These are phyloP conservation scores for Iodosphaeria phyllophila DNA, from an alignment of 2,329 filamentous ascomycete genomes.

Conservation along the genomic window DNA sequence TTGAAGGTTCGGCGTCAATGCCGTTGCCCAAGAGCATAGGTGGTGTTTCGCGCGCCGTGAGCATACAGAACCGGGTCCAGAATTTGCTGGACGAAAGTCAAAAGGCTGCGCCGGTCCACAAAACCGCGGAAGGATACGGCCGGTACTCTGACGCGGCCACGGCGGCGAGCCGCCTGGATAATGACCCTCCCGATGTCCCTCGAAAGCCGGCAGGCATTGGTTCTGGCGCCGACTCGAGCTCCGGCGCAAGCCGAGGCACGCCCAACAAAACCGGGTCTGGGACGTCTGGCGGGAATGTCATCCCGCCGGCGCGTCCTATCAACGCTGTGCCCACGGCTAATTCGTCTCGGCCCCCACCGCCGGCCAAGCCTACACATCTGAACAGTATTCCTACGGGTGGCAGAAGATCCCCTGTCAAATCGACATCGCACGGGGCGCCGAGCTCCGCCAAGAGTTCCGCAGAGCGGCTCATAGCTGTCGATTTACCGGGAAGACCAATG, in stretches of 20 bases:
- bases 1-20: slow-evolving; percentile 15
- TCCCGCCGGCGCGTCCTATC: slow-evolving; percentile 1
- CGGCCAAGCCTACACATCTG: slow-evolving; percentile 42
- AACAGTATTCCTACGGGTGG: slow-evolving; percentile 31
- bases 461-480: slow-evolving; percentile 23
- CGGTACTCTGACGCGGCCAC: slow-evolving; percentile 49
- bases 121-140: slow-evolving; percentile 78
- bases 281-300: slow-evolving; percentile 3
- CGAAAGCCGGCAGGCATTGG: slow-evolving; percentile 28
- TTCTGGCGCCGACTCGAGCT: slow-evolving; percentile 3
- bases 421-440: slow-evolving; percentile 8
- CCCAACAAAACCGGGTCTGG: slow-evolving; percentile 6
- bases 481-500: slow-evolving; percentile 27
- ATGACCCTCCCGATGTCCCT: slow-evolving; percentile 23
- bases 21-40: slow-evolving; percentile 35
- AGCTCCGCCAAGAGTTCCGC: slow-evolving; percentile 9
- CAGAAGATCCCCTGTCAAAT: slow-evolving; percentile 26
- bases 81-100: slow-evolving; percentile 65
- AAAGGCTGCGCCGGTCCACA: slow-evolving; percentile 36
- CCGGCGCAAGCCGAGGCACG: slow-evolving; percentile 5
- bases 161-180: slow-evolving; percentile 17
- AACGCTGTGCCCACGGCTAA: slow-evolving; percentile 6
- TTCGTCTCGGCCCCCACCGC: slow-evolving; percentile 28
- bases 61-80: slow-evolving; percentile 83
- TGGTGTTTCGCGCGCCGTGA: slow-evolving; percentile 49